Percentiles rank a stretch among this genome's conserved stretches.
Evolutionary conservation across 305 asterid species (phyloP).

Genomic region (Stenogyne calaminthoides): DNA sequence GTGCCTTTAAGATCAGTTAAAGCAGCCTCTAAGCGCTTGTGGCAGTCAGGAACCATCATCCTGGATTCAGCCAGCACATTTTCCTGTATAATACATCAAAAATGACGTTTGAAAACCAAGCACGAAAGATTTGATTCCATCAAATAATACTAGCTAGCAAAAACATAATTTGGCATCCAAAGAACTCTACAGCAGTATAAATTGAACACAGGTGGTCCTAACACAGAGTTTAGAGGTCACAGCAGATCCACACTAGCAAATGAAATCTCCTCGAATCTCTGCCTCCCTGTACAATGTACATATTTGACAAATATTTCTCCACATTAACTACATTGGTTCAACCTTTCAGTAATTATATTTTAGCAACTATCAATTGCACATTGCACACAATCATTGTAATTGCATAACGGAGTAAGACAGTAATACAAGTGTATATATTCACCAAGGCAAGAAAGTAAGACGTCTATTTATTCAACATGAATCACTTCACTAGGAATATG

Average conservation of each 20-base stretch:
- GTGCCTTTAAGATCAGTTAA: constrained; percentile 67
- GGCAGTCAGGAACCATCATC: constrained; percentile 96
- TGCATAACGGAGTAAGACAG: not conserved
- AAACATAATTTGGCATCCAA: not conserved
- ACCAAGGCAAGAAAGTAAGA: too few relatives aligned
- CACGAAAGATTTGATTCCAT: constrained; percentile 6
- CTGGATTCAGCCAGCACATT: constrained; percentile 90
- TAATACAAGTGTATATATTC: not conserved
- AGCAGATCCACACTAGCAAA: not conserved
- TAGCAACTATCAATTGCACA: not conserved
- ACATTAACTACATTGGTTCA: not conserved
- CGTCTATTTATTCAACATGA: not conserved
- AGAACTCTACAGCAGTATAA: not conserved
- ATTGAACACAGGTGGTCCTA: not conserved
- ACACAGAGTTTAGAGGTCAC: not conserved
- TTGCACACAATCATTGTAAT: not conserved
- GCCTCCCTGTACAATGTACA: not conserved
- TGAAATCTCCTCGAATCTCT: not conserved
- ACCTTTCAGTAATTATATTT: not conserved
- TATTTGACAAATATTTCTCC: too few relatives aligned
- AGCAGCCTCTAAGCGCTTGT: constrained; percentile 79
- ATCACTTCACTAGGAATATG: not conserved
- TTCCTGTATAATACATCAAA: constrained; percentile 47
- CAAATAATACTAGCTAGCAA: constrained; percentile 10
- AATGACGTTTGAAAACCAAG: not conserved